Percentiles rank a stretch among this genome's conserved stretches.
These are phyloP conservation scores for Chlamydomonas reinhardtii DNA, from an alignment of 163 green algal genomes.

Conservation along the genomic window DNA sequence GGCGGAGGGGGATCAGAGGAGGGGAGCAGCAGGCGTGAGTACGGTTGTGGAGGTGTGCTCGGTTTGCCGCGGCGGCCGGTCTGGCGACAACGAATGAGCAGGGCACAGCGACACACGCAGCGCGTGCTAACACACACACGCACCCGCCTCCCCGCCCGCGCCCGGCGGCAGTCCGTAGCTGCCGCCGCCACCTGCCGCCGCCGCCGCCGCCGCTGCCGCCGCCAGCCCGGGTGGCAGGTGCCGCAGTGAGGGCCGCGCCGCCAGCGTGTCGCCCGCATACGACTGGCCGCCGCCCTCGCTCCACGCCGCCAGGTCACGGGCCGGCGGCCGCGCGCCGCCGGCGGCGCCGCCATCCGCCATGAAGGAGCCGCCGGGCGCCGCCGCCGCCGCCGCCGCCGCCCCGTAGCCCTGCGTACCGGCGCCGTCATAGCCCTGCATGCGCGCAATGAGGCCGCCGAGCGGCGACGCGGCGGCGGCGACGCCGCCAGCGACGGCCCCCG, in stretches of 20 bases:
- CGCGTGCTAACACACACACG: too few species aligned
- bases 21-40: too few species aligned
- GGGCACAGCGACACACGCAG: too few species aligned
- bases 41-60: too few species aligned
- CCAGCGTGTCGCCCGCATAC: conserved; percentile 5
- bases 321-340: background rate
- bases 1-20: too few species aligned
- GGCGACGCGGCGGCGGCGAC: background rate
- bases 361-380: background rate
- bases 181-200: too few species aligned
- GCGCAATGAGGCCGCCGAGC: conserved; percentile 1
- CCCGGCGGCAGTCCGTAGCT: too few species aligned
- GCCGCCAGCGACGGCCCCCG: background rate
- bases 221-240: too few species aligned
- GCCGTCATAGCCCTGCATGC: conserved; percentile 21
- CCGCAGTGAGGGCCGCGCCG: background rate
- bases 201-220: too few species aligned
- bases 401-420: conserved; percentile 6
- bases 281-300: conserved; percentile 38
- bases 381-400: conserved; percentile 23
- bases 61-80: too few species aligned
- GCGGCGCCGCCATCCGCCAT: background rate
- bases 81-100: too few species aligned
- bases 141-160: too few species aligned
- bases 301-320: conserved; percentile 46